phyloP scores from a whole-genome alignment of 257 asterid species.

The Eustoma russellianum region DNA sequence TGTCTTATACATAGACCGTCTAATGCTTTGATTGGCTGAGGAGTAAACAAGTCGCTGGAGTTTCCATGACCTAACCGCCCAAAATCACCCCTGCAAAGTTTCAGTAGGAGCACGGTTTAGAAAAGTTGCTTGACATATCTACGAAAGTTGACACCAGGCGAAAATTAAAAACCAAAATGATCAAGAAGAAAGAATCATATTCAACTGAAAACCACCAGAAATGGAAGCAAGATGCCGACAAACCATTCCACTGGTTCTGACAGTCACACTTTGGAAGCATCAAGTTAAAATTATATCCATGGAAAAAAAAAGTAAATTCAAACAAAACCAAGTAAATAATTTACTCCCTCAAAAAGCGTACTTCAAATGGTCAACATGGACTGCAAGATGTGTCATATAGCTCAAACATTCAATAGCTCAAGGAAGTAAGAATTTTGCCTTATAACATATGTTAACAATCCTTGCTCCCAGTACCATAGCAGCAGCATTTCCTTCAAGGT shows the following conservation, averaged over 20 bases:
- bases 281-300: background rate
- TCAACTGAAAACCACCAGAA: background rate
- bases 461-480: too few relatives aligned
- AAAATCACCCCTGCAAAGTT: conserved; percentile 82
- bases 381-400: too few relatives aligned
- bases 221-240: background rate
- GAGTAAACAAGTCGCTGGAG: conserved; percentile 87
- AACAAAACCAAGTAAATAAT: background rate
- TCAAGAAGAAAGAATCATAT: too few relatives aligned
- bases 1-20: conserved; percentile 75
- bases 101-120: conserved; percentile 1
- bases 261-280: background rate
- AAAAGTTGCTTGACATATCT: background rate
- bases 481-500: too few relatives aligned
- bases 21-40: conserved; percentile 85
- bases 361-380: too few relatives aligned
- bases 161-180: too few relatives aligned
- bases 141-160: background rate
- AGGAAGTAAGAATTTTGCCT: too few relatives aligned
- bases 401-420: too few relatives aligned
- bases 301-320: background rate
- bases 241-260: background rate
- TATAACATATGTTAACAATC: too few relatives aligned
- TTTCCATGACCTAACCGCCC: conserved; percentile 99
- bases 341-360: too few relatives aligned